Conservation (phyloP, 1,284 basidiomycete species). For the Heterobasidion occidentale region DNA sequence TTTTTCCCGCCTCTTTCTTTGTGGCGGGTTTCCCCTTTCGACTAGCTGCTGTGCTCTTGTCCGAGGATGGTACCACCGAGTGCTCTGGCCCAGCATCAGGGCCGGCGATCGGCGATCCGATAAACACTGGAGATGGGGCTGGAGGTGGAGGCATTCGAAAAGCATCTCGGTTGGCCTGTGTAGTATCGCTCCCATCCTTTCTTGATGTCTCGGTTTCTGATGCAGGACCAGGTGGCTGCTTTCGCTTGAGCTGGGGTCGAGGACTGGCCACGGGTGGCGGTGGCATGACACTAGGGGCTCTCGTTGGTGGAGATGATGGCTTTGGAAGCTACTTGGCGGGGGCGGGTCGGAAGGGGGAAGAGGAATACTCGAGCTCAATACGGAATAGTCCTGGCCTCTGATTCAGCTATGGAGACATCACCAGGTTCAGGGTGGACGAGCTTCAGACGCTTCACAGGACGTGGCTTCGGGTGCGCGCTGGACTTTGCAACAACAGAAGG, state of each 20-base stretch:
- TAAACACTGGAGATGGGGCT: constrained; percentile 13
- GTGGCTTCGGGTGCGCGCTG: constrained; percentile 5
- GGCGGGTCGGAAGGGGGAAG: constrained; percentile 25
- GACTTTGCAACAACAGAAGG: neutral
- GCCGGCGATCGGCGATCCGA: constrained; percentile 10
- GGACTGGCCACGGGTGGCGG: constrained; percentile 19
- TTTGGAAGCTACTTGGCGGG: constrained; percentile 4
- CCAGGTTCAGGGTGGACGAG: constrained; percentile 2
- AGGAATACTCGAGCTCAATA: constrained; percentile 21
- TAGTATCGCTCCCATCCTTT: neutral
- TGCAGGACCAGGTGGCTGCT: constrained; percentile 7
- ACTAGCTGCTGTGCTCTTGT: constrained; percentile 14
- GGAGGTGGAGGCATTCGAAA: constrained; percentile 4
- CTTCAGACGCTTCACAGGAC: constrained; percentile 12
- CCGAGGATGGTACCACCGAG: constrained; percentile 1
- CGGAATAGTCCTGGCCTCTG: constrained; percentile 19
- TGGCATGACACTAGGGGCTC: constrained; percentile 6
- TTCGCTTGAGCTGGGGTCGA: constrained; percentile 20
- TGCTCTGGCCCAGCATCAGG: neutral
- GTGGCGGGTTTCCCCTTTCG: constrained; percentile 9
- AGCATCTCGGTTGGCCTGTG: neutral
- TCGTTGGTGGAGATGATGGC: constrained; percentile 1
- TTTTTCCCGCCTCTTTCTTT: constrained; percentile 5
- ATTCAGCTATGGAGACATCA: constrained; percentile 10
- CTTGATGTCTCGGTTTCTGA: constrained; percentile 6